Base-by-base conservation (phyloP, 306 rosid species). In the Fagus crenata region DNA sequence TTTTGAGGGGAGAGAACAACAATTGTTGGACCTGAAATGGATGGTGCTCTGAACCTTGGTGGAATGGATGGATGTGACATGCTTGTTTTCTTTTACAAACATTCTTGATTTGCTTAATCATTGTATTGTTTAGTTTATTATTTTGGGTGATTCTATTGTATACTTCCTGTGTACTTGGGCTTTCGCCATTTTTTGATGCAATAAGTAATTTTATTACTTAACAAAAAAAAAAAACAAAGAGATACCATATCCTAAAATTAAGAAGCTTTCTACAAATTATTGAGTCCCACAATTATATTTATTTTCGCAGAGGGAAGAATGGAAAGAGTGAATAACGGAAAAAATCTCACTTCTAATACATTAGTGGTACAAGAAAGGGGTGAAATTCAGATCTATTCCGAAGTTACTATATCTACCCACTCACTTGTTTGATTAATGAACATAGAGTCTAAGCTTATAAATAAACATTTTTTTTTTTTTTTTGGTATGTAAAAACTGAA, bases 291-390 rank as follows among this genome's bases (percentile, higher is more conserved):
- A 13, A 61, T 35, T 3, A 58, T 12, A 74, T 43, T 35, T 49
- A 13, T 69, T 11, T 46, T 55, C 28, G 43, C 7, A 49, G 32
- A 35, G 60, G 63, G 41, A 81, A 78, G 43, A 72, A 64, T 35
- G 49, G 73, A 79, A 70, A 78, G 68, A 71, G 61, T 77, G 72
- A 70, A 67, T 41, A 68, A 75, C 58, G 32, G 53, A 65, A 69
- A 83, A 71, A 49, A 79, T n/a, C 31, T 75, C 37, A 76, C 60
- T 13, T 32, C 55, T 59, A 35, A 53, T 73, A 49, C 31, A 17
- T 33, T 71, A 75, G 37, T 53, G 63, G 74, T 49, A 43, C 40
- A 78, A 51, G 69, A 75, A 77, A 75, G 53, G 5, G 65, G 73
- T 70, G 64, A 67, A 74, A 72, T 28, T 67, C 71, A 76, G 53